Conservation (phyloP, 1,284 basidiomycete species). For the Athelia psychrophila region DNA sequence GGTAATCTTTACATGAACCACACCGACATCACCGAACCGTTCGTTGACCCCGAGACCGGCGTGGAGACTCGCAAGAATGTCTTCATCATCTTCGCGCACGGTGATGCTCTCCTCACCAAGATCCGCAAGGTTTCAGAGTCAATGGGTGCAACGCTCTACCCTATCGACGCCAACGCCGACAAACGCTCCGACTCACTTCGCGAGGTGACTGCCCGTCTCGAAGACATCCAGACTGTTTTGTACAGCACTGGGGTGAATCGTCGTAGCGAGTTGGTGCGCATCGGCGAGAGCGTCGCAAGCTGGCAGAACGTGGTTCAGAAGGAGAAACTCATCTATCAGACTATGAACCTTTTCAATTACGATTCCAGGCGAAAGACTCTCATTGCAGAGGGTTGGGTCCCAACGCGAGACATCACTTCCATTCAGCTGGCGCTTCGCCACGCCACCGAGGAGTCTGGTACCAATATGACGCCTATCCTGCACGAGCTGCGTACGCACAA, state of each 20-base stretch:
- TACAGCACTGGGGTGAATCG: slow-evolving; percentile 90
- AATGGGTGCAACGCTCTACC: slow-evolving; percentile 96
- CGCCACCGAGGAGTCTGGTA: slow-evolving; percentile 96
- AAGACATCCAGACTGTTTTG: slow-evolving; percentile 90
- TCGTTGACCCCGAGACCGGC: slow-evolving; percentile 83
- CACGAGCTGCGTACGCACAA: slow-evolving; percentile 90
- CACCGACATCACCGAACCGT: slow-evolving; percentile 92
- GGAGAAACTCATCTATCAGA: slow-evolving; percentile 96
- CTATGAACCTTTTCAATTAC: slow-evolving; percentile 92
- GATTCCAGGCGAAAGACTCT: slow-evolving; percentile 93
- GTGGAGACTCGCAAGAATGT: slow-evolving; percentile 93
- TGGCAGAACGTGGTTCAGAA: slow-evolving; percentile 96
- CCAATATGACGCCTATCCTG: slow-evolving; percentile 88
- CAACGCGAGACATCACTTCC: slow-evolving; percentile 82
- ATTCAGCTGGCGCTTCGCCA: slow-evolving; percentile 90
- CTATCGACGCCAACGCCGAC: slow-evolving; percentile 92
- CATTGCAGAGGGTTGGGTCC: slow-evolving; percentile 98
- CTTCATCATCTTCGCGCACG: slow-evolving; percentile 99
- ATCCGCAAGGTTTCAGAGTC: slow-evolving; percentile 98
- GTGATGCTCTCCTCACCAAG: slow-evolving; percentile 89
- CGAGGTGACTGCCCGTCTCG: slow-evolving; percentile 86
- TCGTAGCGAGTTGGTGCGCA: slow-evolving; percentile 80
- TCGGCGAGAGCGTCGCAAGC: slow-evolving; percentile 84
- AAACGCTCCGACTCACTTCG: slow-evolving; percentile 89
- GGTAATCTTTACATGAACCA: slow-evolving; percentile 99